Evolutionary conservation across 441 rosid genomes (phyloP).

Genomic region (Erodium texanum): DNA sequence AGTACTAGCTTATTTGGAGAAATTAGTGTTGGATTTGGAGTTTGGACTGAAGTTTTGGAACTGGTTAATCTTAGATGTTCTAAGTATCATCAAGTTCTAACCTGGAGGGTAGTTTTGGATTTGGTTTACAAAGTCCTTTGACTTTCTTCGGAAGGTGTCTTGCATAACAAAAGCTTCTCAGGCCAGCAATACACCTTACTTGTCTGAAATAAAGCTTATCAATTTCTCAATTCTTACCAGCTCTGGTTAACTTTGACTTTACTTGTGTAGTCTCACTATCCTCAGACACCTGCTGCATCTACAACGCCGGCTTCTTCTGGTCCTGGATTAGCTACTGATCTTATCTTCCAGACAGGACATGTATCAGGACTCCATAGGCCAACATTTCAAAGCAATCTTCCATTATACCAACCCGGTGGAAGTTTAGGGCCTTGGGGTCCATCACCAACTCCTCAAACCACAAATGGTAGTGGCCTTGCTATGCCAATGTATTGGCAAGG

Average conservation of each 20-base stretch:
- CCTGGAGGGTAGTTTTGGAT: background rate
- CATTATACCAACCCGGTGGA: constrained; percentile 23
- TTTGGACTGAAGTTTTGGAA: background rate
- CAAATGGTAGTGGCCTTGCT: constrained; percentile 26
- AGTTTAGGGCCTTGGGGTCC: constrained; percentile 26
- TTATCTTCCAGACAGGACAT: constrained; percentile 11
- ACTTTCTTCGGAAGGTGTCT: background rate
- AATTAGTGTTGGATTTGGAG: background rate
- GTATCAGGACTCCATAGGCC: constrained; percentile 20
- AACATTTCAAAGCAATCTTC: constrained; percentile 22
- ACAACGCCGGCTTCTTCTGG: constrained; percentile 22
- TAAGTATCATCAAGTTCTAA: too few relatives aligned
- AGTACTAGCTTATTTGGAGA: background rate
- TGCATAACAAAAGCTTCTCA: background rate
- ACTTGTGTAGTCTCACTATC: constrained; percentile 26
- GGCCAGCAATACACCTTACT: background rate
- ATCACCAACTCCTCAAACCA: constrained; percentile 17
- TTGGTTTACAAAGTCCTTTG: background rate
- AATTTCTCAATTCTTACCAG: background rate
- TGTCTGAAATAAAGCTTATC: background rate
- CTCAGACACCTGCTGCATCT: constrained; percentile 23
- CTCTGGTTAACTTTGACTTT: background rate
- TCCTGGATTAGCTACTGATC: constrained; percentile 18
- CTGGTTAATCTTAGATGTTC: background rate
- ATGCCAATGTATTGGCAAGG: constrained; percentile 40